phyloP scores from a whole-genome alignment of 2,329 filamentous ascomycete species.

The Monosporascus sp. region DNA sequence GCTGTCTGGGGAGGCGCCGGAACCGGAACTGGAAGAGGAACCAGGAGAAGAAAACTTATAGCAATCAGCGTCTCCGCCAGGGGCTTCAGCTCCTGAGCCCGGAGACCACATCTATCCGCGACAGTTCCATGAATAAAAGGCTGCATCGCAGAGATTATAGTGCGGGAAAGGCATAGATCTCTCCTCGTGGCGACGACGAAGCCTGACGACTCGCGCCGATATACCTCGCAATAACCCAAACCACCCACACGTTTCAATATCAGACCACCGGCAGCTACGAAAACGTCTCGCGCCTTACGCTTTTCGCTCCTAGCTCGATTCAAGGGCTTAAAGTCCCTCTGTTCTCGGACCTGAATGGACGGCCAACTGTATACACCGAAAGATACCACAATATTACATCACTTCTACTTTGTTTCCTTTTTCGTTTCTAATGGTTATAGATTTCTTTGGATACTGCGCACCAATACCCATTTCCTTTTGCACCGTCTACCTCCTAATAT shows the following conservation, averaged over 20 bases:
- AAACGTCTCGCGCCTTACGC: neutral
- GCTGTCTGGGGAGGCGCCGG: constrained; percentile 38
- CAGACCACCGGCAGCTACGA: neutral
- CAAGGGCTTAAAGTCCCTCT: neutral
- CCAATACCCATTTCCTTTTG: neutral
- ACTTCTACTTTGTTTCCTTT: neutral
- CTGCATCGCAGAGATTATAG: constrained; percentile 3
- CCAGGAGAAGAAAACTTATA: constrained; percentile 38
- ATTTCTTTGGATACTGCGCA: neutral
- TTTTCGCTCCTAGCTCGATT: neutral
- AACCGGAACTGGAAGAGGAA: constrained; percentile 15
- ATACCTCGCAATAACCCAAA: too few species aligned
- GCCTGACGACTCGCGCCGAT: neutral
- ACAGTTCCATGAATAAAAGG: constrained; percentile 29
- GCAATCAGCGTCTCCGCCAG: constrained; percentile 50
- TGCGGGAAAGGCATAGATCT: too few species aligned
- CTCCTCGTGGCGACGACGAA: too few species aligned
- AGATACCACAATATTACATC: neutral
- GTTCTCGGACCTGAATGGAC: neutral
- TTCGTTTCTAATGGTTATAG: neutral
- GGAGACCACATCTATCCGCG: constrained; percentile 43
- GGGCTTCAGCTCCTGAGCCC: constrained; percentile 37
- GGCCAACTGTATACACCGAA: neutral
- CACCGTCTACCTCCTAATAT: neutral
- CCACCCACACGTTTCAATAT: too few species aligned